Conservation (phyloP, 345 rosid species). For the Linum tenue region DNA sequence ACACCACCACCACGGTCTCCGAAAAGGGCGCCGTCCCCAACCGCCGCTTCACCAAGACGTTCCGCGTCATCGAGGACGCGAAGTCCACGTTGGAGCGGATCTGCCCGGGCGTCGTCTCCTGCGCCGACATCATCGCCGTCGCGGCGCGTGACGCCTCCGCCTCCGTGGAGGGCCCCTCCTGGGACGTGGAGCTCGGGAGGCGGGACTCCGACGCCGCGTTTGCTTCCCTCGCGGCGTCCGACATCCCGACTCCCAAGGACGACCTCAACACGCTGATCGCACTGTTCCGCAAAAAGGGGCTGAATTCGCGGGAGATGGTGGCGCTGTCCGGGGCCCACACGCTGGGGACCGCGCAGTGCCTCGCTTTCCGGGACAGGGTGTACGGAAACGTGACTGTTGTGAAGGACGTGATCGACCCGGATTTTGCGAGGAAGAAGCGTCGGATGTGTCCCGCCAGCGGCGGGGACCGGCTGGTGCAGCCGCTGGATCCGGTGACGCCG, state of each 20-base stretch:
- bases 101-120: conserved; percentile 22
- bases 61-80: conserved; percentile 14
- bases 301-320: conserved; percentile 19
- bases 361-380: conserved; percentile 11
- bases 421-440: conserved; percentile 14
- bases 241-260: neutral
- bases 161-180: conserved; percentile 18
- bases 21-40: neutral
- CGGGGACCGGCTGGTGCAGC: conserved; percentile 7
- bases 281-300: conserved; percentile 9
- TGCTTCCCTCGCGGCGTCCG: neutral
- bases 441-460: conserved; percentile 7
- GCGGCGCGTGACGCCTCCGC: conserved; percentile 19
- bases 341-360: conserved; percentile 8
- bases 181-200: conserved; percentile 20
- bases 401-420: conserved; percentile 4
- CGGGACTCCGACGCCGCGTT: conserved; percentile 12
- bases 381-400: conserved; percentile 7
- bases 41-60: conserved; percentile 12
- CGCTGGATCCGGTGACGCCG: conserved; percentile 5
- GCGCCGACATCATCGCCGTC: conserved; percentile 22
- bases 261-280: neutral
- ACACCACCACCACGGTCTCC: neutral
- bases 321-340: conserved; percentile 19
- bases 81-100: conserved; percentile 15